Base-by-base conservation (phyloP, 306 rosid species). In the Aeschynomene evenia region DNA sequence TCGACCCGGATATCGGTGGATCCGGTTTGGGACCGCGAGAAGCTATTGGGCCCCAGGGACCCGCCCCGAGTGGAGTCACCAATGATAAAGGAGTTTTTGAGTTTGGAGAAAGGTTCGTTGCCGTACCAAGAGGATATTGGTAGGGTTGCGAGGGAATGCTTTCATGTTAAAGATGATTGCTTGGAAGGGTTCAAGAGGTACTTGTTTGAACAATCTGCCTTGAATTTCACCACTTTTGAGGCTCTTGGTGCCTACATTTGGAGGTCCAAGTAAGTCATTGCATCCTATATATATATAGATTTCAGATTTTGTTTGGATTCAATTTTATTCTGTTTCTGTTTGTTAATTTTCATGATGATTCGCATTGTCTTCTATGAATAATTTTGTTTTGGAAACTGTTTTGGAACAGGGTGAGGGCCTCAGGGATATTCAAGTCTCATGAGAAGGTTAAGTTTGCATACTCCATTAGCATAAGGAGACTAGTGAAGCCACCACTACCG, bases 241-340 rank as follows among this genome's bases (percentile, higher is more conserved):
- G 94, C 93, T 50, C 76, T 93, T 11, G 91, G 90, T 11, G 97
- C 98, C 11, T 93, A 77, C 79, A 80, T 93, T 63, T 93, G 97
- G 98, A 85, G 94, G 9, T 90, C 94, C 79, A 93, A 93, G 97
- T 90, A 75, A 79, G 92, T 81, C 65, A n/a, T 8, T 5, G n/a
- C 6, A 12, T 5, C 5, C 2, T 15, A 5, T n/a, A n/a, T n/a
- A n/a, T n/a, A n/a, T n/a, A n/a, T n/a, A n/a, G n/a, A n/a, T n/a
- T n/a, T n/a, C n/a, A n/a, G n/a, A n/a, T n/a, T n/a, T n/a, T n/a
- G n/a, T n/a, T n/a, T n/a, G n/a, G n/a, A n/a, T n/a, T n/a, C n/a
- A n/a, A n/a, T n/a, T n/a, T n/a, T n/a, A n/a, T n/a, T n/a, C n/a
- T n/a, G n/a, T n/a, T n/a, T n/a, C n/a, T n/a, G n/a, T 9, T 11